Conservation (phyloP, 2,329 filamentous ascomycete species). For the Penicillium glabrum region DNA sequence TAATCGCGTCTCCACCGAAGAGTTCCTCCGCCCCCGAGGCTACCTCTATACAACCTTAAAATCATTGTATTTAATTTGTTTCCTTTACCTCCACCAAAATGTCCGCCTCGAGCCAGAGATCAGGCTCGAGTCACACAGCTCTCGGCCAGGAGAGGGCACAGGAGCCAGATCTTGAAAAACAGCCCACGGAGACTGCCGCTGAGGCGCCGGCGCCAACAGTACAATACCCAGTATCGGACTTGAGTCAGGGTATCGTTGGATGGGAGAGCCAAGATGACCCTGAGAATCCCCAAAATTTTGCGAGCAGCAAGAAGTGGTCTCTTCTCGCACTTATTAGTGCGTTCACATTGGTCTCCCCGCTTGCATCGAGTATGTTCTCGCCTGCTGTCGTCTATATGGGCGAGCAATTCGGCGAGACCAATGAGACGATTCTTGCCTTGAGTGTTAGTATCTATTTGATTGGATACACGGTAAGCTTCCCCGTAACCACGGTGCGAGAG, state of each 20-base stretch:
- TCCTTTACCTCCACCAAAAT: background rate
- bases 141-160: background rate
- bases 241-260: slow-evolving; percentile 56
- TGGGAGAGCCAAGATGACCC: slow-evolving; percentile 62
- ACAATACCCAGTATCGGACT: slow-evolving; percentile 39
- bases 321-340: slow-evolving; percentile 28
- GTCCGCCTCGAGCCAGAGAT: background rate
- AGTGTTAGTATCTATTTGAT: slow-evolving; percentile 32
- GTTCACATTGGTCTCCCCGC: slow-evolving; percentile 32
- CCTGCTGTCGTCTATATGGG: slow-evolving; percentile 26
- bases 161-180: slow-evolving; percentile 2
- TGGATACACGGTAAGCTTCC: slow-evolving; percentile 28
- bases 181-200: background rate
- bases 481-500: background rate
- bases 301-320: slow-evolving; percentile 23
- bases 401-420: slow-evolving; percentile 19
- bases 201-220: background rate
- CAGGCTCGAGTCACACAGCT: background rate
- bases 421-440: slow-evolving; percentile 28
- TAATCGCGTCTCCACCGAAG: too few species aligned
- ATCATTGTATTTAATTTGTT: background rate
- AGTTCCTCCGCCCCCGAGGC: background rate
- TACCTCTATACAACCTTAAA: background rate
- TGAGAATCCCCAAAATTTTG: slow-evolving; percentile 58
- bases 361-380: slow-evolving; percentile 36